phyloP scores from a whole-genome alignment of 495 filamentous ascomycete species.

The Bombardia bombarda region DNA sequence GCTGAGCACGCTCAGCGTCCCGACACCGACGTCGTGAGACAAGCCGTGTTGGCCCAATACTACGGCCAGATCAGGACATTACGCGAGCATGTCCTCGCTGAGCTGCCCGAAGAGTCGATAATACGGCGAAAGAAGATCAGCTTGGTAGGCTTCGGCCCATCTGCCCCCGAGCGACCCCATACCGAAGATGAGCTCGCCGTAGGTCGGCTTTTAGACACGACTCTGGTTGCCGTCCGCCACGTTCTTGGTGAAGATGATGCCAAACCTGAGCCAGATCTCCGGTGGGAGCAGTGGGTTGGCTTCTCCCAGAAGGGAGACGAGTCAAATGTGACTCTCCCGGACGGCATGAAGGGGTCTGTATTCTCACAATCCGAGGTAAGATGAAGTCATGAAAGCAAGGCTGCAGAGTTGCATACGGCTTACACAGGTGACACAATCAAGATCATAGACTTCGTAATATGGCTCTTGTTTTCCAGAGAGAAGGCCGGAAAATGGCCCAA shows the following conservation, averaged over 20 bases:
- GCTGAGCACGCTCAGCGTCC: too few species aligned
- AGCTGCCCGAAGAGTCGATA: constrained; percentile 35
- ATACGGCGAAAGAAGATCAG: constrained; percentile 38
- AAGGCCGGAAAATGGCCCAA: constrained; percentile 44
- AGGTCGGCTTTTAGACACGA: constrained; percentile 55
- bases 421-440: too few species aligned
- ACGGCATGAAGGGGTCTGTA: constrained; percentile 30
- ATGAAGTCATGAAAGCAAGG: too few species aligned
- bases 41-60: constrained; percentile 67
- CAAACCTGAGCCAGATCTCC: constrained; percentile 29
- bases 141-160: constrained; percentile 27
- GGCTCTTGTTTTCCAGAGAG: constrained; percentile 59
- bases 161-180: constrained; percentile 10
- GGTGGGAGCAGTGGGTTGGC: constrained; percentile 48
- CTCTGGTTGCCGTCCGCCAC: constrained; percentile 49
- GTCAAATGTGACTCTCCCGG: constrained; percentile 41
- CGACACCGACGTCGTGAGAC: constrained; percentile 25
- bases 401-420: too few species aligned
- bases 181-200: constrained; percentile 35
- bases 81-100: constrained; percentile 59
- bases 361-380: constrained; percentile 56
- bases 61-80: constrained; percentile 62
- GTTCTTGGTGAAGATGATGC: neutral
- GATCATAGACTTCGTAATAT: constrained; percentile 81
- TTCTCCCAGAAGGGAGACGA: constrained; percentile 59